These are phyloP conservation scores for Clarireedia homoeocarpa DNA, from an alignment of 2,329 filamentous ascomycete genomes.

Conservation along the genomic window DNA sequence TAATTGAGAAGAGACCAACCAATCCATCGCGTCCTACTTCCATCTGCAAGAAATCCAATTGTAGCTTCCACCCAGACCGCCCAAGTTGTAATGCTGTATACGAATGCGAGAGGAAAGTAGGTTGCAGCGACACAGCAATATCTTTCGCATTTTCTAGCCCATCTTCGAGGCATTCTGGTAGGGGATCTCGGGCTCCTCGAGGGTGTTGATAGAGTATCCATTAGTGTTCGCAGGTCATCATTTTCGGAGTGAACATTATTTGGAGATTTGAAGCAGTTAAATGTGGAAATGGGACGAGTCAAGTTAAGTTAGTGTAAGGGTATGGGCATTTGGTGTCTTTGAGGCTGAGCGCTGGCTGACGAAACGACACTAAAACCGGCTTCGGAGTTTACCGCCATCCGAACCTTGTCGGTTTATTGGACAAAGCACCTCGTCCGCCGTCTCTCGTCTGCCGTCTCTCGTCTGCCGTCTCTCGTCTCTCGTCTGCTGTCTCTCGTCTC, in stretches of 20 bases:
- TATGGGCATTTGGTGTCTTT: no score
- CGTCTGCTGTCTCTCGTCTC: no score
- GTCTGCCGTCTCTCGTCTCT: no score
- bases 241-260: background rate
- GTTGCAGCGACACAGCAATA: conserved; percentile 72
- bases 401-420: no score
- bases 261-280: background rate
- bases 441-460: no score
- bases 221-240: conserved; percentile 13
- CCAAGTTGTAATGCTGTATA: conserved; percentile 89
- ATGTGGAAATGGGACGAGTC: background rate
- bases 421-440: no score
- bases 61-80: conserved; percentile 78
- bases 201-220: conserved; percentile 19
- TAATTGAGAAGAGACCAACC: conserved; percentile 36
- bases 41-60: conserved; percentile 52
- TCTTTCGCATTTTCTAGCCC: conserved; percentile 68
- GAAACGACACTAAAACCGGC: no score
- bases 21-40: conserved; percentile 43
- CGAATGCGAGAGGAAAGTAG: conserved; percentile 82
- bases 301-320: background rate
- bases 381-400: no score
- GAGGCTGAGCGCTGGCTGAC: no score
- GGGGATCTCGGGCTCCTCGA: conserved; percentile 28
- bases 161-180: conserved; percentile 45